These are phyloP conservation scores for Coniella lustricola DNA, from an alignment of 2,329 filamentous ascomycete species.

Conservation along the genomic window DNA sequence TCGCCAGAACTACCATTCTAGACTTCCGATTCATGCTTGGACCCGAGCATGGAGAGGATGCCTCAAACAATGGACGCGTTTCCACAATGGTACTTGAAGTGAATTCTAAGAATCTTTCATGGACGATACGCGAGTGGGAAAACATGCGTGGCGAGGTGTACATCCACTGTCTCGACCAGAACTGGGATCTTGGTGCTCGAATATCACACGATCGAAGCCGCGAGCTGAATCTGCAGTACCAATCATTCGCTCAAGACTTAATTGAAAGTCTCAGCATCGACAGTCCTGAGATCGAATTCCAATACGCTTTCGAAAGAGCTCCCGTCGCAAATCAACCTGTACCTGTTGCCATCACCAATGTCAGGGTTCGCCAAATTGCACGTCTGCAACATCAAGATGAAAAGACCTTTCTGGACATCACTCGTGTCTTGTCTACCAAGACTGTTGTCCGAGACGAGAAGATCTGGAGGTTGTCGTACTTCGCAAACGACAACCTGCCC, in stretches of 20 bases:
- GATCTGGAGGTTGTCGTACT: background rate
- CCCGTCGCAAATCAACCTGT: background rate
- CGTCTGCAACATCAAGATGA: slow-evolving; percentile 6
- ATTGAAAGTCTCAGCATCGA: slow-evolving; percentile 20
- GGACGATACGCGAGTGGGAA: slow-evolving; percentile 18
- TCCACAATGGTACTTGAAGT: slow-evolving; percentile 20
- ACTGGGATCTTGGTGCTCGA: slow-evolving; percentile 26
- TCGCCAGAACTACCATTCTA: background rate
- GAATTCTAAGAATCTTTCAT: slow-evolving; percentile 18
- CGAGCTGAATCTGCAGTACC: slow-evolving; percentile 18
- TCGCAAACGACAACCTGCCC: slow-evolving; percentile 7
- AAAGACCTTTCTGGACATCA: slow-evolving; percentile 21
- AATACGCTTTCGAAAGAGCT: background rate
- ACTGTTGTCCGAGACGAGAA: background rate
- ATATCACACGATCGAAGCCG: slow-evolving; percentile 18
- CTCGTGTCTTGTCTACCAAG: slow-evolving; percentile 9
- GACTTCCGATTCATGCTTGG: slow-evolving; percentile 19
- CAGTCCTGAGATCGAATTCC: background rate
- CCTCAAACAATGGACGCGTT: background rate
- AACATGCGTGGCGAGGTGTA: slow-evolving; percentile 18
- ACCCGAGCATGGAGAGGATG: background rate
- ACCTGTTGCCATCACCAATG: background rate
- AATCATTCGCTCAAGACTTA: slow-evolving; percentile 21
- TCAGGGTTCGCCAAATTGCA: slow-evolving; percentile 10
- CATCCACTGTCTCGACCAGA: slow-evolving; percentile 25